These are phyloP conservation scores for Neofusicoccum umdonicola DNA, from an alignment of 2,329 filamentous ascomycete species.

Conservation along the genomic window DNA sequence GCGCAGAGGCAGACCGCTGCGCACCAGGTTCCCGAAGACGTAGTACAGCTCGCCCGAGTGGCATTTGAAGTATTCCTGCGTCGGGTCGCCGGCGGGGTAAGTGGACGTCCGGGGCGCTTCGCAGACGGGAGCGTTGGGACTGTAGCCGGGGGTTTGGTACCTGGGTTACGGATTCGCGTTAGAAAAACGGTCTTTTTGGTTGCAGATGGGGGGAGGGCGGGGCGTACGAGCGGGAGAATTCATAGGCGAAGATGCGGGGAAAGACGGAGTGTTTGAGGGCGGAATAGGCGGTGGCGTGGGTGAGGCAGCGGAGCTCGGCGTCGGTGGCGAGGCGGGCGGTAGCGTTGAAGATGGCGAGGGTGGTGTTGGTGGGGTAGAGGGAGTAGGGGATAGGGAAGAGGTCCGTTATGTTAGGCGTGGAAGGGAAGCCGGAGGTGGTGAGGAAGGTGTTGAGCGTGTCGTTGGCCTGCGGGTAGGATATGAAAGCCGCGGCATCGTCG, in stretches of 20 bases:
- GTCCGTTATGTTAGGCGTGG: slow-evolving; percentile 20
- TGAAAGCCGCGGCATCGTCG: slow-evolving; percentile 33
- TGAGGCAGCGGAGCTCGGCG: slow-evolving; percentile 31
- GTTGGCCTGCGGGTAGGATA: slow-evolving; percentile 25
- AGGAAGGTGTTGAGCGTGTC: slow-evolving; percentile 25
- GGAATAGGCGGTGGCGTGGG: slow-evolving; percentile 28
- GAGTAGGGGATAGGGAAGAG: slow-evolving; percentile 21
- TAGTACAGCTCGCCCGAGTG: slow-evolving; percentile 34
- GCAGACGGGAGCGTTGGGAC: slow-evolving; percentile 35
- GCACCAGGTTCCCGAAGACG: slow-evolving; percentile 32
- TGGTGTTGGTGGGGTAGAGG: slow-evolving; percentile 30
- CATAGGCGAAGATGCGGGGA: slow-evolving; percentile 27
- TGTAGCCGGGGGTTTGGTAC: slow-evolving; percentile 26
- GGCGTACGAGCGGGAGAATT: slow-evolving; percentile 31
- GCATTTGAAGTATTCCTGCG: slow-evolving; percentile 25
- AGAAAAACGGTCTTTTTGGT: too few species aligned
- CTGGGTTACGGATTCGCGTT: too few species aligned
- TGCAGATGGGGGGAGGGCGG: too few species aligned
- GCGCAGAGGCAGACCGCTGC: slow-evolving; percentile 32
- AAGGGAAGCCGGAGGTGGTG: slow-evolving; percentile 21
- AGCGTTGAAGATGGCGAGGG: slow-evolving; percentile 31
- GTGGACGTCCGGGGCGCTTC: slow-evolving; percentile 25
- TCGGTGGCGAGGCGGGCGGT: slow-evolving; percentile 32
- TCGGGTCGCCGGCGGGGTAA: slow-evolving; percentile 29
- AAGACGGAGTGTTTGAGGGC: slow-evolving; percentile 27